A percentile compares a stretch with the other conserved stretches of the same genome.
These are phyloP conservation scores for Hypoxylon perforatum DNA, from an alignment of 495 filamentous ascomycete species.

Conservation along the genomic window DNA sequence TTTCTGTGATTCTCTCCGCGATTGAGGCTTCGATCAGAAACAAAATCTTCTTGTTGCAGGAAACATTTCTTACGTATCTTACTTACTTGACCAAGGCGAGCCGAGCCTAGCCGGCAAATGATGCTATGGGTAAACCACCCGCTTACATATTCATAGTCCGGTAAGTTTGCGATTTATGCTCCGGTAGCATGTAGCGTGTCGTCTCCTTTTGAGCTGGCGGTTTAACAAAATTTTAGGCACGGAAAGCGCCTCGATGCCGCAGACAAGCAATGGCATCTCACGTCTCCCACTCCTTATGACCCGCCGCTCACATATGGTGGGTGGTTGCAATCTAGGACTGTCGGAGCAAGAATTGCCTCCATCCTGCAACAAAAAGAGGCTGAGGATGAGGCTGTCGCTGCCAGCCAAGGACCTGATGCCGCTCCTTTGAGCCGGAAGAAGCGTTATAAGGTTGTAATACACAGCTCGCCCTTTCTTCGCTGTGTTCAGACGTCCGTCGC, in stretches of 20 bases:
- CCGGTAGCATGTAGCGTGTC: not conserved
- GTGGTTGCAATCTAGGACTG: conserved; percentile 83
- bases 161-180: conserved; percentile 56
- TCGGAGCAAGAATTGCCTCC: conserved; percentile 82
- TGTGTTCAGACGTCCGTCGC: conserved; percentile 94
- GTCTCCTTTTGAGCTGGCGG: not conserved
- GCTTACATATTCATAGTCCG: conserved; percentile 80
- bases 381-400: conserved; percentile 48
- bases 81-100: conserved; percentile 4
- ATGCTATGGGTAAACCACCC: conserved; percentile 58
- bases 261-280: conserved; percentile 93
- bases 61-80: not conserved
- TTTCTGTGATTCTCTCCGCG: no score
- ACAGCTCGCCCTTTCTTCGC: conserved; percentile 90
- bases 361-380: conserved; percentile 68
- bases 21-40: not conserved
- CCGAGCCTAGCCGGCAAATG: conserved; percentile 18
- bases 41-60: not conserved
- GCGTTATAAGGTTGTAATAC: conserved; percentile 83
- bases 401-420: conserved; percentile 26
- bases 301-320: conserved; percentile 95
- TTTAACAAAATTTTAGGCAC: conserved; percentile 67
- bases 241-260: conserved; percentile 92
- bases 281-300: conserved; percentile 95
- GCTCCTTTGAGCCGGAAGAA: conserved; percentile 51